A percentile compares a stretch with the other conserved stretches of the same genome.
Conservation (phyloP, 108 stramenopile species). For the Cyclotella sp. region DNA sequence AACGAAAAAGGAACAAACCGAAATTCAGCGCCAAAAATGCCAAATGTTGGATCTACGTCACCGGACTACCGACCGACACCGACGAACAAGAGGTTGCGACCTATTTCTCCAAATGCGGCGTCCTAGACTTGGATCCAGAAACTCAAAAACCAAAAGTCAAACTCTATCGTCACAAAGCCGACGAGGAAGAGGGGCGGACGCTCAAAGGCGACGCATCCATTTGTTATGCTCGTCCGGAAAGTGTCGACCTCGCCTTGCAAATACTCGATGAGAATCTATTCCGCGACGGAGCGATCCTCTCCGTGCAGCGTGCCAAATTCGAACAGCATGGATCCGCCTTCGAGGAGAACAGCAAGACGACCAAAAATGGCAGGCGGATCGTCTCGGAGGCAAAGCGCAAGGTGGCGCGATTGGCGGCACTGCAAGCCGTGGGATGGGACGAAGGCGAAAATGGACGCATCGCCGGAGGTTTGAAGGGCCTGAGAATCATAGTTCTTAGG, state of each 20-base stretch:
- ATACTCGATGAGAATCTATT: conserved; percentile 82
- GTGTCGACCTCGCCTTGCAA: conserved; percentile 91
- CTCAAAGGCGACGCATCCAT: conserved; percentile 94
- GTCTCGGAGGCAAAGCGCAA: conserved; percentile 75
- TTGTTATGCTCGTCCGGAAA: conserved; percentile 91
- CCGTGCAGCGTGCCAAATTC: conserved; percentile 73
- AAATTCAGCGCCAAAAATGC: conserved; percentile 88
- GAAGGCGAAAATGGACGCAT: conserved; percentile 85
- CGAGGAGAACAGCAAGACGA: conserved; percentile 18
- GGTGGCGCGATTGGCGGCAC: conserved; percentile 74
- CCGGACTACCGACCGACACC: conserved; percentile 88
- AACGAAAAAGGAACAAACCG: conserved; percentile 77
- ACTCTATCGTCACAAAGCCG: conserved; percentile 71
- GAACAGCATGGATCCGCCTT: conserved; percentile 61
- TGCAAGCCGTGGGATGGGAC: conserved; percentile 88
- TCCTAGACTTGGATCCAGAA: conserved; percentile 92
- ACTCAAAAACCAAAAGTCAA: conserved; percentile 92
- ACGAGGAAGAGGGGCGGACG: conserved; percentile 29
- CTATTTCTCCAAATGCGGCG: conserved; percentile 88
- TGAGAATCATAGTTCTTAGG: conserved; percentile 92
- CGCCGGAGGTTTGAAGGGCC: conserved; percentile 87
- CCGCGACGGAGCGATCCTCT: conserved; percentile 54
- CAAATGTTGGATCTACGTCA: conserved; percentile 84
- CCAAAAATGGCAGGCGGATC: conserved; percentile 25
- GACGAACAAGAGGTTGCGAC: conserved; percentile 75